Base-by-base conservation (phyloP, 805 yeast species). In the Yarrowia sp. region DNA sequence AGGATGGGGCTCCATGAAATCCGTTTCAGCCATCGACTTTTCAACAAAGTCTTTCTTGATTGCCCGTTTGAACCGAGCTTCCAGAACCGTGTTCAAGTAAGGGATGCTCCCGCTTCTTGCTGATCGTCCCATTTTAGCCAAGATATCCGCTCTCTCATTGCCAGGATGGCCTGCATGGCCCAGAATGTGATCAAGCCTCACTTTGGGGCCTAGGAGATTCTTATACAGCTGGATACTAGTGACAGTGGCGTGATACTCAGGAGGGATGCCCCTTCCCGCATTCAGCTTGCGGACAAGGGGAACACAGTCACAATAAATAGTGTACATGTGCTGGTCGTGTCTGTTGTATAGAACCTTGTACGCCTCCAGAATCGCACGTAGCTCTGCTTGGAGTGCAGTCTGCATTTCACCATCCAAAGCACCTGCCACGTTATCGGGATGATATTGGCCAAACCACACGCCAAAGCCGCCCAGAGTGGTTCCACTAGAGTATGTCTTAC, bases 361-460 rank as follows among this genome's bases (percentile, higher is more conserved):
- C 9, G 51, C 51, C 16, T 44, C 25, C 1, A 18, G 51, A 3
- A 44, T 8, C 7, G 25, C 51, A 7, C 35, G 51, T 3, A 44
- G 51, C 14, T 44, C 51, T 18, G 12, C 51, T 6, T 44, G 51
- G 10, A 29, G 6, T 4, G 51, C 33, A 13, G 16, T 18, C 13
- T 44, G 51, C 2, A 44, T 5, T 2, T 29, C 35, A 1, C 51
- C 51, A 2, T 13, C 10, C 9, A 44, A 14, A 3, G 35, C 35
- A 3, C 51, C 51, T 4, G 51, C 51, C 9, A 29, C 21, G 19
- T 44, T 44, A 10, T 44, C 51, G 4, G 51, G 51, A 14, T 44
- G 51, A 12, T 44, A 44, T 19, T 44, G 51, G 22, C 51, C 51
- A 19, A 44, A 44, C 51, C 51, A 44, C 6, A 44, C 51, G 2